Evolutionary conservation across 2,329 filamentous ascomycete genomes (phyloP), one percentile per base, ranked within the genome.

Genomic region (Ilyonectria mors-panacis): DNA sequence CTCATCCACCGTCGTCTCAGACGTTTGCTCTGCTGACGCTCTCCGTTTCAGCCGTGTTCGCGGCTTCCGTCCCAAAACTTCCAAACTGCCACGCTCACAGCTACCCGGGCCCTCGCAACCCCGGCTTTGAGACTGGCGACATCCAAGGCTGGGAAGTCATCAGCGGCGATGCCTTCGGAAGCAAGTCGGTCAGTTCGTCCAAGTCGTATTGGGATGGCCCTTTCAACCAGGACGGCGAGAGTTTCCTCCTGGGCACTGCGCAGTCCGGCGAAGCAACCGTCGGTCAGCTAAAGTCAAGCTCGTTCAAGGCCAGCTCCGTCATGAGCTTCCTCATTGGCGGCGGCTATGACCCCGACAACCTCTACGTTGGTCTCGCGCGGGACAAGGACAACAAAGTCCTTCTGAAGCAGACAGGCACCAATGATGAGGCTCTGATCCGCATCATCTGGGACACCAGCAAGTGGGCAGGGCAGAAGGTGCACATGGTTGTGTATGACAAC

Each of bases 291-390:
- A 67, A 65, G 54, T 78, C 76, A n/a, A 70, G 63, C 54, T 68
- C 72, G 5, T 79, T 79, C 68, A 61, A 54, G 55, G 77, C 76
- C n/a, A 73, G 70, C 42, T 75, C 70, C 17, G 71, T 71, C 57
- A 60, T 78, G 70, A 78, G 77, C 59, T 79, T 79, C 62, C 70
- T 78, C 26, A 55, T 78, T 45, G 70, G 76, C 50, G 77, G 77
- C 12, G 77, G 77, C n/a, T 78, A 77, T 61, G 76, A 78, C 60
- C 72, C 71, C 13, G 70, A 70, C 9, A 70, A 76, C 17, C 73
- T 78, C 17, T 78, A 77, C 60, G 67, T 78, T 33, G 76, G 69
- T 42, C 73, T 79, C 37, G 72, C 77, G 33, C 61, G 73, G 35
- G 76, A 76, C n/a, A 59, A 57, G 6, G 75, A 77, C 61, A 60